A percentile compares a stretch with the other conserved stretches of the same genome.
phyloP scores from a whole-genome alignment of 2,329 filamentous ascomycete genomes.

The Dothiorella sarmentorum region DNA sequence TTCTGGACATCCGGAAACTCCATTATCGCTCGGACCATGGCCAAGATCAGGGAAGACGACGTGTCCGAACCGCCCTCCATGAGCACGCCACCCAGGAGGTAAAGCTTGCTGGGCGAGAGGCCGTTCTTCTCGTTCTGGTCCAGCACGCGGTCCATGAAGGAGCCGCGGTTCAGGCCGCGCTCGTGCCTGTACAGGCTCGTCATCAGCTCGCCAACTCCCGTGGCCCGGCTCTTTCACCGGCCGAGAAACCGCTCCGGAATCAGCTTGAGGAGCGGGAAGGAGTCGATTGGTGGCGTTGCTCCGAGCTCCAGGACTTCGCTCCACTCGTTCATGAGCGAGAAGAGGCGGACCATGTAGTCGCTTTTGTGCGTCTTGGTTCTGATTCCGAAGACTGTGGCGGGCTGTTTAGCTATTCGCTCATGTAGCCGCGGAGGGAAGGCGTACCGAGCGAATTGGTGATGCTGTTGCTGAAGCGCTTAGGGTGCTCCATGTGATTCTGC shows the following conservation, averaged over 20 bases:
- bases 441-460: not conserved
- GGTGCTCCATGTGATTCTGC: not conserved
- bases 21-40: conserved; percentile 33
- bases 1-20: conserved; percentile 29
- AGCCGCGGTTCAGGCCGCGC: conserved; percentile 18
- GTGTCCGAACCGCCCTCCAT: conserved; percentile 39
- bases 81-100: conserved; percentile 36
- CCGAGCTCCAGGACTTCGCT: conserved; percentile 3
- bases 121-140: not conserved
- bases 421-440: not conserved
- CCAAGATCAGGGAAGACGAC: conserved; percentile 24
- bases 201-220: conserved; percentile 20
- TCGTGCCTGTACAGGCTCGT: conserved; percentile 25
- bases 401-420: no score
- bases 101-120: conserved; percentile 25
- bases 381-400: not conserved
- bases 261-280: conserved; percentile 30
- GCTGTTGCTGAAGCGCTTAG: not conserved
- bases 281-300: conserved; percentile 8
- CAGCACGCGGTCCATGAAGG: not conserved
- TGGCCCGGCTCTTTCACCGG: conserved; percentile 20
- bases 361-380: not conserved
- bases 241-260: conserved; percentile 34
- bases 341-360: not conserved
- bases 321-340: not conserved